A percentile compares a stretch with the other conserved stretches of the same genome.
Conservation (phyloP, 768 basidiomycete species). For the Daedaleopsis sinensis region DNA sequence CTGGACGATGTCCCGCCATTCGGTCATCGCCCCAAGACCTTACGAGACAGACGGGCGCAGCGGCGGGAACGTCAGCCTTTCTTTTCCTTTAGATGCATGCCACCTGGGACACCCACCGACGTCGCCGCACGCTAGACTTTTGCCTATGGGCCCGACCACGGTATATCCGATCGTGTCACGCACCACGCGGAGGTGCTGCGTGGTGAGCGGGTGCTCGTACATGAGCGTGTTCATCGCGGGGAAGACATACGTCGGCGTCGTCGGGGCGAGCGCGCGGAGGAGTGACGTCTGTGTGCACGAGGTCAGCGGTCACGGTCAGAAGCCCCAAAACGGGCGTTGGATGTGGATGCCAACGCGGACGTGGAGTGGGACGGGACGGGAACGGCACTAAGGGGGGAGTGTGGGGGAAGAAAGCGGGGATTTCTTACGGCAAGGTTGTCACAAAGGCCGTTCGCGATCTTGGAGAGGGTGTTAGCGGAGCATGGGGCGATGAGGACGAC, state of each 20-base stretch:
- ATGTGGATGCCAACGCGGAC: too few relatives aligned
- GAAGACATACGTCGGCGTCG: slow-evolving; percentile 87
- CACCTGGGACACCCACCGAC: slow-evolving; percentile 51
- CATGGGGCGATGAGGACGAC: slow-evolving; percentile 94
- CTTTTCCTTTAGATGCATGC: not conserved
- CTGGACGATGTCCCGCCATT: slow-evolving; percentile 88
- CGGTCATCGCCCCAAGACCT: slow-evolving; percentile 96
- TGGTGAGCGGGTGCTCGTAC: slow-evolving; percentile 93
- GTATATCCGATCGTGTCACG: slow-evolving; percentile 77
- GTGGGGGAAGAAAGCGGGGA: not conserved
- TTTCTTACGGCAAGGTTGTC: slow-evolving; percentile 80
- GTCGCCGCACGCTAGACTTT: slow-evolving; percentile 90
- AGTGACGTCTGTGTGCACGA: slow-evolving; percentile 63
- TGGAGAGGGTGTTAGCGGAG: slow-evolving; percentile 95
- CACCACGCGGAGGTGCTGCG: slow-evolving; percentile 77
- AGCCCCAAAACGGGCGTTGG: too few relatives aligned
- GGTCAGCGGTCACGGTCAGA: not conserved
- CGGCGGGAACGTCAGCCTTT: not conserved
- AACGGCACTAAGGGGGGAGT: too few relatives aligned
- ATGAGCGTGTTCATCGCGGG: slow-evolving; percentile 99
- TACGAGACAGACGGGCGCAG: not conserved
- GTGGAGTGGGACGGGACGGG: not conserved
- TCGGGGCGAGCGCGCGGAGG: slow-evolving; percentile 80
- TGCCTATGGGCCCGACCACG: slow-evolving; percentile 87
- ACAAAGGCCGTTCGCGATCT: slow-evolving; percentile 86